phyloP scores from a whole-genome alignment of 164 flowering plant species.

The Malania oleifera region DNA sequence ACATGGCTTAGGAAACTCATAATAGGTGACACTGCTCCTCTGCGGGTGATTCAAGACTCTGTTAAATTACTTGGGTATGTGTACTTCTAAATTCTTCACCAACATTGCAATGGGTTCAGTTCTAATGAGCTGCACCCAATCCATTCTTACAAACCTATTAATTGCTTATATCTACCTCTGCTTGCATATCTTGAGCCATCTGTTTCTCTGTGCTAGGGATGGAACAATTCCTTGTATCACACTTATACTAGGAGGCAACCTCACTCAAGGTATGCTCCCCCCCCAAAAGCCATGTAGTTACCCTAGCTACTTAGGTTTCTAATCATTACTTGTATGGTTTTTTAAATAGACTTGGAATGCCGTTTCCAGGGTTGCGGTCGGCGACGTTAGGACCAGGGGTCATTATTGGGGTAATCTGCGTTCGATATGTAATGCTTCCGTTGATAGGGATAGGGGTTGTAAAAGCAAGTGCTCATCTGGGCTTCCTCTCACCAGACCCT shows the following conservation, averaged over 20 bases:
- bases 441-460: slow-evolving; percentile 56
- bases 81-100: no score
- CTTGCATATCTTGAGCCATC: neutral
- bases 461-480: slow-evolving; percentile 43
- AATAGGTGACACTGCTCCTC: slow-evolving; percentile 75
- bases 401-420: slow-evolving; percentile 43
- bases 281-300: no score
- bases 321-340: no score
- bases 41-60: slow-evolving; percentile 72
- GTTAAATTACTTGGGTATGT: slow-evolving; percentile 74
- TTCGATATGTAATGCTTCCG: slow-evolving; percentile 59
- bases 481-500: slow-evolving; percentile 65
- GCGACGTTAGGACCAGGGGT: slow-evolving; percentile 31
- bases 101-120: no score
- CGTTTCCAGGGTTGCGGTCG: slow-evolving; percentile 49
- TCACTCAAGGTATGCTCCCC: slow-evolving; percentile 71
- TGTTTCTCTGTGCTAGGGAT: slow-evolving; percentile 40
- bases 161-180: no score
- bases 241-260: slow-evolving; percentile 91
- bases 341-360: neutral
- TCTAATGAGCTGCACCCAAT: no score
- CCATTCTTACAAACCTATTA: no score
- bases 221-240: slow-evolving; percentile 90
- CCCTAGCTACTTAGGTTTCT: no score
- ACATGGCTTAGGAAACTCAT: slow-evolving; percentile 62